phyloP scores from a whole-genome alignment of 257 asterid species.

The Parsonsia alboflavescens region DNA sequence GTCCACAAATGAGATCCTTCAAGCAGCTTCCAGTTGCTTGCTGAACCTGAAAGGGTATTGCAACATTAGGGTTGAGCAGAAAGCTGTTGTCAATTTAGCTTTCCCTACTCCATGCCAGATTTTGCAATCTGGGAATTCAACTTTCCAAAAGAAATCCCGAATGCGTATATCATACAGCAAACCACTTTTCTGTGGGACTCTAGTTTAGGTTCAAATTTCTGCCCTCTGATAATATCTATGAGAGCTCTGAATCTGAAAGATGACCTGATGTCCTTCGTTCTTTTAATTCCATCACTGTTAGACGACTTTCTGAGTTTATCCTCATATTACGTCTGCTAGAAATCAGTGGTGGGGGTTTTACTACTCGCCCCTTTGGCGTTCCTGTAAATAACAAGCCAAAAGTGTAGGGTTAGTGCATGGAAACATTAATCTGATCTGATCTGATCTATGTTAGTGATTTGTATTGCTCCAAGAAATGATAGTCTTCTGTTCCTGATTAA shows the following conservation, averaged over 20 bases:
- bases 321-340: slow-evolving; percentile 45
- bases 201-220: background rate
- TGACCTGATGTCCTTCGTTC: slow-evolving; percentile 57
- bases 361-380: slow-evolving; percentile 52
- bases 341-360: slow-evolving; percentile 58
- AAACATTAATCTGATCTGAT: background rate
- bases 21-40: slow-evolving; percentile 1
- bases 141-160: background rate
- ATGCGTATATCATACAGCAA: slow-evolving; percentile 2
- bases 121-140: slow-evolving; percentile 3
- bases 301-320: slow-evolving; percentile 58
- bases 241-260: slow-evolving; percentile 71
- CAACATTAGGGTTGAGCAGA: background rate
- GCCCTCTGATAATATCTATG: slow-evolving; percentile 21
- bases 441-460: background rate
- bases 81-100: background rate
- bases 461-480: no score
- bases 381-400: slow-evolving; percentile 32
- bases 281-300: slow-evolving; percentile 41
- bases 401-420: background rate
- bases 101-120: slow-evolving; percentile 1
- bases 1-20: background rate
- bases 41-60: background rate
- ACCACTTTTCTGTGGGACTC: slow-evolving; percentile 1
- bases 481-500: background rate